phyloP scores from a whole-genome alignment of 768 basidiomycete species.

The Lenzites betulinus region DNA sequence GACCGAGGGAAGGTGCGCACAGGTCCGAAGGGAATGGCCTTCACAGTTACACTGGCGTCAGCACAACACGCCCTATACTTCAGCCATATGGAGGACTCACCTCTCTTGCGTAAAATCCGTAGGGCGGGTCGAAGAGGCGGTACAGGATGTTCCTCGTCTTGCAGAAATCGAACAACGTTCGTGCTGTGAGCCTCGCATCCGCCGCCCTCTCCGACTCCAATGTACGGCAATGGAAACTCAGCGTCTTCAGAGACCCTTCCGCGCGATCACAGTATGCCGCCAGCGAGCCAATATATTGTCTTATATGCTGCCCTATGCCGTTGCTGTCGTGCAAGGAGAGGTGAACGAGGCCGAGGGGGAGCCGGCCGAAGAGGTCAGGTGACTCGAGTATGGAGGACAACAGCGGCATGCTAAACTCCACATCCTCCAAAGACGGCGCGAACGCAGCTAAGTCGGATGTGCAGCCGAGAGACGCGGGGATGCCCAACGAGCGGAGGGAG shows the following conservation, averaged over 20 bases:
- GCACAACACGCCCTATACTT: too few relatives aligned
- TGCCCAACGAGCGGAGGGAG: too few relatives aligned
- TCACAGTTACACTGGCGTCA: background rate
- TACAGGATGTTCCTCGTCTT: background rate
- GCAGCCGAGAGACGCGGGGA: too few relatives aligned
- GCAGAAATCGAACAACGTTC: background rate
- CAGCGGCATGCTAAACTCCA: too few relatives aligned
- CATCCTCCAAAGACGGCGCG: too few relatives aligned
- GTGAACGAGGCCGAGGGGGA: background rate
- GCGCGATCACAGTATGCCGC: background rate
- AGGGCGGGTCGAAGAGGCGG: background rate
- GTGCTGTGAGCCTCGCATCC: background rate
- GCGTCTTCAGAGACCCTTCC: background rate
- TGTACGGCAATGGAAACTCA: conserved; percentile 1
- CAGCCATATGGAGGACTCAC: background rate
- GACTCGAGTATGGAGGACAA: background rate
- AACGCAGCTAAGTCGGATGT: too few relatives aligned
- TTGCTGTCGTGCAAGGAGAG: background rate
- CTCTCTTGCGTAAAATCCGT: conserved; percentile 5
- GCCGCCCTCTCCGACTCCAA: background rate
- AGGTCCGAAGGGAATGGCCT: background rate
- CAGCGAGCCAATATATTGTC: background rate
- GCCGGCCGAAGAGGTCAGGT: background rate
- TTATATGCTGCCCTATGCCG: background rate
- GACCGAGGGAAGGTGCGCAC: background rate